These are phyloP conservation scores for Solanum bukasovii DNA, from an alignment of 257 asterid genomes.

Conservation along the genomic window DNA sequence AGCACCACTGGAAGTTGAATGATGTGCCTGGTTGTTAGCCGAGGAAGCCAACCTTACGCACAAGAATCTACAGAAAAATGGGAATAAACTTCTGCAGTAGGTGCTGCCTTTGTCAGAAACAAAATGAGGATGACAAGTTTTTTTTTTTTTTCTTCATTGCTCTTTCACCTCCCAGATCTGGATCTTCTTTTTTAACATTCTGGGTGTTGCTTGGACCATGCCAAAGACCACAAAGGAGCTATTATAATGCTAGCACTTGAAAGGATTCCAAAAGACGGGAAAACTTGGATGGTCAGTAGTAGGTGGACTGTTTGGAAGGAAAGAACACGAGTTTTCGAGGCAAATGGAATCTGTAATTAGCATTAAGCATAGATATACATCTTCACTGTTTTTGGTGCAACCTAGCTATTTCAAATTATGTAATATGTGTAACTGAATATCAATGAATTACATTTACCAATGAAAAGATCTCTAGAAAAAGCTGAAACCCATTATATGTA, in stretches of 20 bases:
- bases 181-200: not conserved
- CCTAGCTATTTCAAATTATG: not conserved
- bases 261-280: not conserved
- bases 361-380: not conserved
- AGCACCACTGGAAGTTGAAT: not conserved
- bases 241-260: not conserved
- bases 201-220: not conserved
- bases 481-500: not conserved
- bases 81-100: not conserved
- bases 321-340: not conserved
- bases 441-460: not conserved
- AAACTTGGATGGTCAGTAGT: not conserved
- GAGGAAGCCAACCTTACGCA: not conserved
- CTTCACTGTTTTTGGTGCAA: not conserved
- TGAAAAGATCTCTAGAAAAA: not conserved
- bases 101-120: not conserved
- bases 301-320: not conserved
- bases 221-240: not conserved
- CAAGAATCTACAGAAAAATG: not conserved
- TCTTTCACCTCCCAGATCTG: not conserved
- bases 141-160: not conserved
- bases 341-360: not conserved
- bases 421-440: not conserved
- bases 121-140: not conserved
- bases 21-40: not conserved